phyloP scores from a whole-genome alignment of 305 asterid genomes.

The Fraxinus albicans region DNA sequence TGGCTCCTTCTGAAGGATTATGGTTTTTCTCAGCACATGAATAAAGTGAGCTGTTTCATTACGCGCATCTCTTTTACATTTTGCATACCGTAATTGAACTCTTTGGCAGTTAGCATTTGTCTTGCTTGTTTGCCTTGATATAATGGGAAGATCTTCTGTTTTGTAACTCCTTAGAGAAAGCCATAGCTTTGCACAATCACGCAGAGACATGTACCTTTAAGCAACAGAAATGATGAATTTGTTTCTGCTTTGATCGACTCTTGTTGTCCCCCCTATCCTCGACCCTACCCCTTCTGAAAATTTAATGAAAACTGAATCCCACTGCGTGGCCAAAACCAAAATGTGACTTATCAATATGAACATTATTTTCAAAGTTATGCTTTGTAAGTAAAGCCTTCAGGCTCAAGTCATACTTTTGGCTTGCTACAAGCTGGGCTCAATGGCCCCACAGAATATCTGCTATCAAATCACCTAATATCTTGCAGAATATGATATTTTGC shows the following conservation, averaged over 20 bases:
- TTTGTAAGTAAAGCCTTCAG: too few species aligned
- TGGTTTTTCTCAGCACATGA: slow-evolving; percentile 30
- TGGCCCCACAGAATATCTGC: too few species aligned
- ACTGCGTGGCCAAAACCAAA: background rate
- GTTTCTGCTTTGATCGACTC: background rate
- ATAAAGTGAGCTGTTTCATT: slow-evolving; percentile 46
- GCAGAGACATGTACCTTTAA: background rate
- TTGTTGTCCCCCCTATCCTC: background rate
- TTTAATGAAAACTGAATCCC: background rate
- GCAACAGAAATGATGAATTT: background rate
- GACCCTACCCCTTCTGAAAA: background rate
- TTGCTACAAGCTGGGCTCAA: too few species aligned
- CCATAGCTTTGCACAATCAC: background rate
- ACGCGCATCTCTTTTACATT: slow-evolving; percentile 1
- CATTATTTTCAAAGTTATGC: background rate
- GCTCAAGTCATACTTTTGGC: too few species aligned
- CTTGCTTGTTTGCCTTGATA: slow-evolving; percentile 2
- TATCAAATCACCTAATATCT: background rate
- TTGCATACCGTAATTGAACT: slow-evolving; percentile 8
- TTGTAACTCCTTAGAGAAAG: background rate
- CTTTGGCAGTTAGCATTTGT: slow-evolving; percentile 4
- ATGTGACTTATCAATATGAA: background rate
- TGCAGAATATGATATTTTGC: background rate
- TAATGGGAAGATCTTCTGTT: background rate
- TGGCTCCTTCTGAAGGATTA: slow-evolving; percentile 33